These are phyloP conservation scores for Colletotrichum falcatum DNA, from an alignment of 2,329 filamentous ascomycete species.

Conservation along the genomic window DNA sequence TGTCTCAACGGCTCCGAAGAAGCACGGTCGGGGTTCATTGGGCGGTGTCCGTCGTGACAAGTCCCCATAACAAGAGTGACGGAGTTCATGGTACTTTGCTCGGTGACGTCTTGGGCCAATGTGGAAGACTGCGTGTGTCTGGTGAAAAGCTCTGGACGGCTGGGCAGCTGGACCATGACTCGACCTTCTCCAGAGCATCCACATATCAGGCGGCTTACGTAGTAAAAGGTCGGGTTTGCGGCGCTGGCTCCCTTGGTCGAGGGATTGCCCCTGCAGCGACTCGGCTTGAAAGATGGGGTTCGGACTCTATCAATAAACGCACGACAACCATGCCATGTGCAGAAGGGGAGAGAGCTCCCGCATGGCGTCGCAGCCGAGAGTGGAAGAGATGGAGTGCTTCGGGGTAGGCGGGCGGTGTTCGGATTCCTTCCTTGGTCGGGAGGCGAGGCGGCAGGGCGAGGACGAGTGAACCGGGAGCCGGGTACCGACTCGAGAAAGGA, in stretches of 20 bases:
- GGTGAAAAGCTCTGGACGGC: conserved; percentile 14
- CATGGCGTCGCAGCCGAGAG: conserved; percentile 28
- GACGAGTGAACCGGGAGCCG: conserved; percentile 28
- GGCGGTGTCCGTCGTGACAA: conserved; percentile 1
- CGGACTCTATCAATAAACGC: conserved; percentile 13
- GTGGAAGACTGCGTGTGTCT: conserved; percentile 2
- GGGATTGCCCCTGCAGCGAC: conserved; percentile 34
- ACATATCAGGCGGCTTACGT: conserved; percentile 24
- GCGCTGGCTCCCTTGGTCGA: not conserved
- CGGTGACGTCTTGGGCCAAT: conserved; percentile 18
- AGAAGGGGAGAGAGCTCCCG: conserved; percentile 8
- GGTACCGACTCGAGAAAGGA: conserved; percentile 30
- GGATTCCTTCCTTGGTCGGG: conserved; percentile 7
- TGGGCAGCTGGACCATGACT: conserved; percentile 29
- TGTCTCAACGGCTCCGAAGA: conserved; percentile 2
- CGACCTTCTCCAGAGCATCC: conserved; percentile 37
- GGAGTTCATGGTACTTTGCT: conserved; percentile 19
- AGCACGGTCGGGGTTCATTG: conserved; percentile 3
- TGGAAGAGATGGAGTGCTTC: conserved; percentile 19
- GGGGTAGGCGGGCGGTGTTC: not conserved
- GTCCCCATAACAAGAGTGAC: too few species aligned
- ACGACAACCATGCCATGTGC: not conserved
- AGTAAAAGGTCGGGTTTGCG: conserved; percentile 9
- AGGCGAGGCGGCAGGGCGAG: conserved; percentile 30
- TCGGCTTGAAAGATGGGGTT: conserved; percentile 26